Percentiles rank a stretch among this genome's conserved stretches.
Conservation (phyloP, 75 land plant genomes). For the Cupressus sempervirens region DNA sequence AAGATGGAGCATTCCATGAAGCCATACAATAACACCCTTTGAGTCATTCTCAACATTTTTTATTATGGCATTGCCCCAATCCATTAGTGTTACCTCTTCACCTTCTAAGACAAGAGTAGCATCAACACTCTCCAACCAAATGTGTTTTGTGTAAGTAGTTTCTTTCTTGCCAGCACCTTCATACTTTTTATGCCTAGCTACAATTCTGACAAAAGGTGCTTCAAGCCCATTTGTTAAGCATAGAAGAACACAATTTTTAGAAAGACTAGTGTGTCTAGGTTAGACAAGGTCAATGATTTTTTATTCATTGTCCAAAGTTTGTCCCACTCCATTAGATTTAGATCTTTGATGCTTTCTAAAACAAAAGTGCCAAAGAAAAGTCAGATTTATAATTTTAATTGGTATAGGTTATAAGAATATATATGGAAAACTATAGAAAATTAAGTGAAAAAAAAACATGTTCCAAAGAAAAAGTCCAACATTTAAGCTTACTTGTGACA, state of each 20-base stretch:
- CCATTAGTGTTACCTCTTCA: too few species aligned
- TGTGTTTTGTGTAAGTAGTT: too few species aligned
- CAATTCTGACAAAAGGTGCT: too few species aligned
- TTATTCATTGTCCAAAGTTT: constrained; percentile 97
- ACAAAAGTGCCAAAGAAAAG: not conserved
- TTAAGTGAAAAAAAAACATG: not conserved
- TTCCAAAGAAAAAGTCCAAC: too few species aligned
- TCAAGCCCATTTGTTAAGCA: too few species aligned
- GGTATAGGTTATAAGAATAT: not conserved
- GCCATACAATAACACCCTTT: constrained; percentile 42
- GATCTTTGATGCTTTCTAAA: constrained; percentile 92
- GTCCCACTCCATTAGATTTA: constrained; percentile 98
- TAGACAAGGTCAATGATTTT: constrained; percentile 93
- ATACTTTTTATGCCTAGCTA: too few species aligned
- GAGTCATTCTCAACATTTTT: too few species aligned
- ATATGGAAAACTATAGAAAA: not conserved
- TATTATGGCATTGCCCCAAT: too few species aligned
- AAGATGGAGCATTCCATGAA: constrained; percentile 71
- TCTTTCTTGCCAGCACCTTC: too few species aligned
- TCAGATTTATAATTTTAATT: too few species aligned
- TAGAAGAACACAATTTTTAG: constrained; percentile 53
- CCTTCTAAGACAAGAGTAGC: too few species aligned
- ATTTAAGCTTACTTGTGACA: constrained; percentile 62
- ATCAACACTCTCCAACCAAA: too few species aligned
- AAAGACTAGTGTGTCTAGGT: constrained; percentile 88